Conservation (phyloP, 164 flowering plant genomes). For the Aristolochia fimbriata region DNA sequence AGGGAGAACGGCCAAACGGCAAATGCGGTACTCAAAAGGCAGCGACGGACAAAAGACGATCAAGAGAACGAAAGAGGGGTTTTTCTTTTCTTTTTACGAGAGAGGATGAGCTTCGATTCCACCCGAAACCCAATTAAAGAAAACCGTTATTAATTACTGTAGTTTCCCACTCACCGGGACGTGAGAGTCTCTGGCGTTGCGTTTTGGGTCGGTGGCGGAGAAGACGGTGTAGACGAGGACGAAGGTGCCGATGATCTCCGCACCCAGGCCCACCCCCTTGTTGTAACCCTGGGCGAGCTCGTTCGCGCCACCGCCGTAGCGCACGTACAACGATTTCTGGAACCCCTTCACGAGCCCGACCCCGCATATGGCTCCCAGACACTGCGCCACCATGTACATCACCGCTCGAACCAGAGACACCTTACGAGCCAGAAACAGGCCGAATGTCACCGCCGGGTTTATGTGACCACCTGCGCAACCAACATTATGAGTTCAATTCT, state of each 20-base stretch:
- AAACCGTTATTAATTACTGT: not conserved
- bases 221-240: constrained; percentile 96
- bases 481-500: not conserved
- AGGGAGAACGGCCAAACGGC: no score
- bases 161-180: constrained; percentile 52
- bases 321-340: constrained; percentile 44
- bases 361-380: constrained; percentile 84
- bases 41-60: not conserved
- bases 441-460: constrained; percentile 89
- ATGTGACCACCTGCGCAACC: constrained; percentile 73
- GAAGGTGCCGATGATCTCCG: constrained; percentile 91
- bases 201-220: constrained; percentile 94
- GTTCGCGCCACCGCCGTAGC: constrained; percentile 77
- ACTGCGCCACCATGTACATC: constrained; percentile 81
- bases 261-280: constrained; percentile 65
- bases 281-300: constrained; percentile 45
- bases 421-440: constrained; percentile 74
- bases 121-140: no score
- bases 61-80: not conserved
- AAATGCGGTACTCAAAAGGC: no score
- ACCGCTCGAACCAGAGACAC: constrained; percentile 67
- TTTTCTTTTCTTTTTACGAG: no score
- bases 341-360: constrained; percentile 76
- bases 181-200: constrained; percentile 86
- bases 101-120: not conserved